Evolutionary conservation across 805 yeast genomes (phyloP).

Genomic region (Lipomyces oligophaga): DNA sequence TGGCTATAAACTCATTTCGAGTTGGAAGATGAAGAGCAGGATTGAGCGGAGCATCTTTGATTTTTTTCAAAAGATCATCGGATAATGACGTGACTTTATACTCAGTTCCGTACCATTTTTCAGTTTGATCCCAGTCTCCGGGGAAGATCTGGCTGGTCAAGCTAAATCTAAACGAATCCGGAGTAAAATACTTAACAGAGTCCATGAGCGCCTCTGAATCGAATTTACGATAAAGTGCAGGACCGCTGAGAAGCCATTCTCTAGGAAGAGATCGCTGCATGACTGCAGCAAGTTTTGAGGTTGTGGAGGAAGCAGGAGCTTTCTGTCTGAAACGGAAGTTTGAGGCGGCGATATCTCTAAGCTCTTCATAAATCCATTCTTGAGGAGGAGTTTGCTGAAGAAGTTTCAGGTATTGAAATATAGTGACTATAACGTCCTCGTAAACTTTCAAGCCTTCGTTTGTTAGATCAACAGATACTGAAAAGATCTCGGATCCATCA

Average conservation of each 20-base stretch:
- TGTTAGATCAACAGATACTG: conserved; percentile 73
- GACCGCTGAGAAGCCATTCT: conserved; percentile 53
- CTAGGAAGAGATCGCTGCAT: conserved; percentile 66
- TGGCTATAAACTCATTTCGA: conserved; percentile 78
- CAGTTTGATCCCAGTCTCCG: conserved; percentile 47
- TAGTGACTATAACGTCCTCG: conserved; percentile 52
- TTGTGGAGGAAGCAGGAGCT: conserved; percentile 65
- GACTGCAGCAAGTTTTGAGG: conserved; percentile 58
- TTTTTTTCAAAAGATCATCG: conserved; percentile 37
- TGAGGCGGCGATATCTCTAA: conserved; percentile 61
- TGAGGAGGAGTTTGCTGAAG: conserved; percentile 58
- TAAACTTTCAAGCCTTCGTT: conserved; percentile 60
- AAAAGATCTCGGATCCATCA: conserved; percentile 62
- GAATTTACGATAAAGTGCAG: conserved; percentile 54
- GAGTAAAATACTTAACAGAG: conserved; percentile 48
- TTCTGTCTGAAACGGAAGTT: conserved; percentile 81
- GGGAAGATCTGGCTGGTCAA: conserved; percentile 53
- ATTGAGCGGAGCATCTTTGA: conserved; percentile 37
- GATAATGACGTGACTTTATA: conserved; percentile 52
- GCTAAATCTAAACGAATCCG: conserved; percentile 57
- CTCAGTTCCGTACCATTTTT: conserved; percentile 90
- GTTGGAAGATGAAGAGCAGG: conserved; percentile 56
- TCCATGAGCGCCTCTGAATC: conserved; percentile 52
- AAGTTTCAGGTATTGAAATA: conserved; percentile 73
- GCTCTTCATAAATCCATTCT: conserved; percentile 76